phyloP scores from a whole-genome alignment of 768 basidiomycete genomes.

The Tricholoma flavovirens region DNA sequence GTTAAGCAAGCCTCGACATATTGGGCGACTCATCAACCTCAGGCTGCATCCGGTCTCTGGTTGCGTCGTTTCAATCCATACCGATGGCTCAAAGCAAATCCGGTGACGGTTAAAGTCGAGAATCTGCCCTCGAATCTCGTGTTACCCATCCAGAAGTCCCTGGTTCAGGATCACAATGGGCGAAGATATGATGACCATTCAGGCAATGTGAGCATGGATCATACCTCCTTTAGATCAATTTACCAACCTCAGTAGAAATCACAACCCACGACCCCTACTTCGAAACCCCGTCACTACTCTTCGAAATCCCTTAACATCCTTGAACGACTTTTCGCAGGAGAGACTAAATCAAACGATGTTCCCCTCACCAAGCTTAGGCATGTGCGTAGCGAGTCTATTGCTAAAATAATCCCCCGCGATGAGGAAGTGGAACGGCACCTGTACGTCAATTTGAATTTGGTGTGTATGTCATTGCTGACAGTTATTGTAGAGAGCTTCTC shows the following conservation, averaged over 20 bases:
- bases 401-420: slow-evolving; percentile 14
- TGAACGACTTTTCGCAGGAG: slow-evolving; percentile 63
- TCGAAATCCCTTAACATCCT: slow-evolving; percentile 55
- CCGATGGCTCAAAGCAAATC: slow-evolving; percentile 70
- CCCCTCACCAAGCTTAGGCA: slow-evolving; percentile 54
- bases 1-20: slow-evolving; percentile 71
- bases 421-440: slow-evolving; percentile 70
- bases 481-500: slow-evolving; percentile 53
- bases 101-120: slow-evolving; percentile 66
- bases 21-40: slow-evolving; percentile 52
- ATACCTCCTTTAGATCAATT: not conserved
- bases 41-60: slow-evolving; percentile 55
- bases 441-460: slow-evolving; percentile 36
- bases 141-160: slow-evolving; percentile 71
- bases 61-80: slow-evolving; percentile 79
- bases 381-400: slow-evolving; percentile 27
- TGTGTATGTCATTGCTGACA: not conserved
- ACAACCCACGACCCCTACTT: slow-evolving; percentile 18
- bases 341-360: slow-evolving; percentile 44
- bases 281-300: slow-evolving; percentile 44
- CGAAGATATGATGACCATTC: slow-evolving; percentile 27
- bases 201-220: not conserved
- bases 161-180: slow-evolving; percentile 55
- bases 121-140: slow-evolving; percentile 67
- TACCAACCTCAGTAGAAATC: slow-evolving; percentile 15